Evolutionary conservation across 805 yeast species (phyloP), one percentile per base, ranked within the genome.

Genomic region (Schizosaccharomyces octosporus): DNA sequence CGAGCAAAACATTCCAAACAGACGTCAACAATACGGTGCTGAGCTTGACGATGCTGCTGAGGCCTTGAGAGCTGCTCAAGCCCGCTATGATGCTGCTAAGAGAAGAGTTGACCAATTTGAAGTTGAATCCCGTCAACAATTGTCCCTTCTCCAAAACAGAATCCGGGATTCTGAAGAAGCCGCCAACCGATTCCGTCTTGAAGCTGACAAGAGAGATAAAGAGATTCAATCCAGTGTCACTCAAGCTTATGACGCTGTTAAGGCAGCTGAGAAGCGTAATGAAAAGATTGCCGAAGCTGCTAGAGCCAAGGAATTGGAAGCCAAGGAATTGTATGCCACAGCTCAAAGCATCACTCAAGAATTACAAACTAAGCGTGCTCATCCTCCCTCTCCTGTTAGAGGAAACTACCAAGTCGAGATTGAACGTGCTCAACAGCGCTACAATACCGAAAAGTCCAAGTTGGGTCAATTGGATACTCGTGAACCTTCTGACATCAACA

Each of bases 221-320:
- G 36, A 51, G 36, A 51, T 51, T 17, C 13, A 17, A 17, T 5
- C 1, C 11, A 17, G 36, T 24, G 57, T 17, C 15, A 51, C 31
- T 29, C 57, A 51, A 51, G 31, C 57, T 11, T 51, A 51, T 24
- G 57, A 51, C 5, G 57, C 57, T 6, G 57, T 51, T 39, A 51
- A 51, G 36, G 57, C 57, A 7, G 57, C 57, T 51, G 57, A 51
- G 6, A 51, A 51, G 57, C 57, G 57, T 29, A 51, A 51, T 29
- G 57, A 51, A 29, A 29, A 17, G 31, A 51, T 51, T 24, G 57
- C 31, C 11, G 36, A 51, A 29, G 36, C 36, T 51, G 57, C 57
- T 11, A 24, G 31, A 29, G 57, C 31, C 6, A 51, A 51, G 39
- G 57, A 51, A 29, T 9, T 17, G n/a, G 57, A 51, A 29, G 57